Evolutionary conservation across 2,329 filamentous ascomycete species (phyloP).

Genomic region (Talaromyces sp.): DNA sequence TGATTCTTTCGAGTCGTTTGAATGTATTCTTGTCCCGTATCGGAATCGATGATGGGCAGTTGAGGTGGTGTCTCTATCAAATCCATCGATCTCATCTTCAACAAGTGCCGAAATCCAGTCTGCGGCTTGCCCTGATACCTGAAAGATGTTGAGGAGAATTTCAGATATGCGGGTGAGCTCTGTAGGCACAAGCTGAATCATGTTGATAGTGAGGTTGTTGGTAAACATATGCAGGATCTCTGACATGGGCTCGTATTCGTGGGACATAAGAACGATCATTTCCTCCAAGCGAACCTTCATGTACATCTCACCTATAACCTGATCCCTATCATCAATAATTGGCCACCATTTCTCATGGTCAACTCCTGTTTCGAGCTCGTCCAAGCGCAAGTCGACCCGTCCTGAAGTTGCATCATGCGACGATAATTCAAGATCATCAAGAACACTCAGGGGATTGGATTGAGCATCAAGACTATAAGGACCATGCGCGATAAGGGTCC

Average conservation of each 20-base stretch:
- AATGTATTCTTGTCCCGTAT: constrained; percentile 63
- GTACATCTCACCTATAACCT: constrained; percentile 76
- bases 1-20: constrained; percentile 57
- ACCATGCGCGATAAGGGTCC: constrained; percentile 47
- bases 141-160: constrained; percentile 87
- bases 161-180: constrained; percentile 80
- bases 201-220: constrained; percentile 77
- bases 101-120: constrained; percentile 93
- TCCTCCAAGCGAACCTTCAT: constrained; percentile 83
- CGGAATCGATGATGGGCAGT: constrained; percentile 54
- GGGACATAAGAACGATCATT: constrained; percentile 78
- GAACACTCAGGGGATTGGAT: constrained; percentile 37
- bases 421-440: constrained; percentile 48
- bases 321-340: constrained; percentile 71
- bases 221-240: constrained; percentile 82
- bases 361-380: constrained; percentile 71
- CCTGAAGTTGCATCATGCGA: constrained; percentile 47
- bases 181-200: constrained; percentile 72
- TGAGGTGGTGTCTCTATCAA: constrained; percentile 70
- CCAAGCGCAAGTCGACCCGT: constrained; percentile 74
- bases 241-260: constrained; percentile 79
- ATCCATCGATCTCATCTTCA: constrained; percentile 94
- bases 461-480: constrained; percentile 44
- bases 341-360: constrained; percentile 87
- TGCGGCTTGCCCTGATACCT: constrained; percentile 76